A percentile compares a stretch with the other conserved stretches of the same genome.
These are phyloP conservation scores for Macrocystidia cucumis DNA, from an alignment of 1,284 basidiomycete genomes.

Conservation along the genomic window DNA sequence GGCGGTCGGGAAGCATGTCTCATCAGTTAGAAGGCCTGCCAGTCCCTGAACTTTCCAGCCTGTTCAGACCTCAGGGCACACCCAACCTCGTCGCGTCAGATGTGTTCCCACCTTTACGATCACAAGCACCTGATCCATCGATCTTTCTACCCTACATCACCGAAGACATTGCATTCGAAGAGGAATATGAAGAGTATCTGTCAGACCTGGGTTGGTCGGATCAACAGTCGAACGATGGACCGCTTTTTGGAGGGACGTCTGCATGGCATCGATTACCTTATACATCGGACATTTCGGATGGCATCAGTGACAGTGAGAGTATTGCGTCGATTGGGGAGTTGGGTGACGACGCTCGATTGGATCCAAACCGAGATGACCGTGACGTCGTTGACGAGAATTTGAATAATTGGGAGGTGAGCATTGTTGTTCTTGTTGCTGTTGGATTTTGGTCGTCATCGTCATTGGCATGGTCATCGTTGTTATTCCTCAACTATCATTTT, in stretches of 20 bases:
- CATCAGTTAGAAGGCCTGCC: slow-evolving; percentile 71
- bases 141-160: slow-evolving; percentile 80
- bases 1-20: slow-evolving; percentile 73
- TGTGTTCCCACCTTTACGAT: slow-evolving; percentile 77
- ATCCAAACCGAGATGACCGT: slow-evolving; percentile 49
- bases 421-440: slow-evolving; percentile 2
- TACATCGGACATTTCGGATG: slow-evolving; percentile 65
- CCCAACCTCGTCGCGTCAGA: slow-evolving; percentile 72
- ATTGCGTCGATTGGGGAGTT: slow-evolving; percentile 84
- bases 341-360: slow-evolving; percentile 67
- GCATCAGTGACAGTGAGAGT: slow-evolving; percentile 86
- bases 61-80: slow-evolving; percentile 69
- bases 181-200: slow-evolving; percentile 83
- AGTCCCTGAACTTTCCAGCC: slow-evolving; percentile 63
- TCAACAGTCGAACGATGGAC: slow-evolving; percentile 34
- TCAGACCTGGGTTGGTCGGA: slow-evolving; percentile 75
- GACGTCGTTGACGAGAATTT: slow-evolving; percentile 69
- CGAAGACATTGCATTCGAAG: slow-evolving; percentile 81
- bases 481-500: too few relatives aligned
- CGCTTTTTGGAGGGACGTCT: slow-evolving; percentile 42
- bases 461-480: too few relatives aligned
- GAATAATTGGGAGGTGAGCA: slow-evolving; percentile 89
- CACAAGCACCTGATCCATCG: slow-evolving; percentile 76
- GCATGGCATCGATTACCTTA: slow-evolving; percentile 75
- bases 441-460: too few relatives aligned